Evolutionary conservation across 2,329 filamentous ascomycete genomes (phyloP).

Genomic region (Fonsecaea multimorphosa): DNA sequence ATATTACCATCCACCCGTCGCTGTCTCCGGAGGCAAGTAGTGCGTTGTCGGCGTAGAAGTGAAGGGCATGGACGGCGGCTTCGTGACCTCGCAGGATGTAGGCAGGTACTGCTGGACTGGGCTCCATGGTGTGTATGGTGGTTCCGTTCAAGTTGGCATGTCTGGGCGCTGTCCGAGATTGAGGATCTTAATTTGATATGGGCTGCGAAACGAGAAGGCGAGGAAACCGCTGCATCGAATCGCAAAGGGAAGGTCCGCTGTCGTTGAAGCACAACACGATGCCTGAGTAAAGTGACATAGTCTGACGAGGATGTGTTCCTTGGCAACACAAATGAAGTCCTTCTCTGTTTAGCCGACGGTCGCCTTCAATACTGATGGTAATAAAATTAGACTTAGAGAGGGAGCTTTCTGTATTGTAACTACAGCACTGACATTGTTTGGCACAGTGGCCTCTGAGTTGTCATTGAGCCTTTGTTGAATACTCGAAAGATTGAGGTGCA

Average conservation of each 20-base stretch:
- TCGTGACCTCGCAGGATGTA: conserved; percentile 86
- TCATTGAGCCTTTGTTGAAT: too few species aligned
- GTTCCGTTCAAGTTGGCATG: neutral
- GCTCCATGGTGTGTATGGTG: conserved; percentile 16
- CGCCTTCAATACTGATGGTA: too few species aligned
- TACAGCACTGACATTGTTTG: too few species aligned
- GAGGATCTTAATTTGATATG: neutral
- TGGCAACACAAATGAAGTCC: too few species aligned
- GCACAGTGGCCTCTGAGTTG: too few species aligned
- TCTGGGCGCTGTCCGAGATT: neutral
- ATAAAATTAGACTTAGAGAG: too few species aligned
- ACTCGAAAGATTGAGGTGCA: too few species aligned
- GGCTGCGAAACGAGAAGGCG: neutral
- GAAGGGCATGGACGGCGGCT: conserved; percentile 76
- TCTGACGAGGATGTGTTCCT: too few species aligned
- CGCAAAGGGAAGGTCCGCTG: neutral
- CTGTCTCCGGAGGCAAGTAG: conserved; percentile 86
- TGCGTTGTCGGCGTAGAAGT: conserved; percentile 74
- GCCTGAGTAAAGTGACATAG: too few species aligned
- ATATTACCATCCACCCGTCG: conserved; percentile 85
- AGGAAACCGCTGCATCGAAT: neutral
- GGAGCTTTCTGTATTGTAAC: too few species aligned
- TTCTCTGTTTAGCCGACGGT: too few species aligned
- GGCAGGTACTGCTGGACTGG: conserved; percentile 61
- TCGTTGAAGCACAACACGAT: too few species aligned